Conservation (phyloP, 2,329 filamentous ascomycete genomes). For the Fusarium oligoseptatum region DNA sequence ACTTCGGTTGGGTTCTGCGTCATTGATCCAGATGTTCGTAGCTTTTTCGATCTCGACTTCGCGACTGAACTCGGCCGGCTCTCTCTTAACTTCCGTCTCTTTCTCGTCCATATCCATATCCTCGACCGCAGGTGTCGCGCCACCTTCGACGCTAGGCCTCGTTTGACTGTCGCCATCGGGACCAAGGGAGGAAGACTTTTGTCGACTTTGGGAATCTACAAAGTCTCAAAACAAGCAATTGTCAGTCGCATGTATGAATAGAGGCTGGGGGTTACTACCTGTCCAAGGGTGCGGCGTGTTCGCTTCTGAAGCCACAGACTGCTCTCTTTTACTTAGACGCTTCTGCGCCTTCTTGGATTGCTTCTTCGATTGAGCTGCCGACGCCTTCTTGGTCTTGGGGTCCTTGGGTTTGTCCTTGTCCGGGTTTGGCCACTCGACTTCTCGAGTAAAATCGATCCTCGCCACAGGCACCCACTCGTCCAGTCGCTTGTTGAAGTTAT, state of each 20-base stretch:
- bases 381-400: slow-evolving; percentile 78
- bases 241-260: not conserved
- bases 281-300: slow-evolving; percentile 68
- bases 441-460: slow-evolving; percentile 87
- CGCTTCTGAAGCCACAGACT: slow-evolving; percentile 66
- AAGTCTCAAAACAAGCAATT: slow-evolving; percentile 53
- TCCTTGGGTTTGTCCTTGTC: slow-evolving; percentile 87
- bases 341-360: slow-evolving; percentile 71
- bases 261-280: slow-evolving; percentile 43
- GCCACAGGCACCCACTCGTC: slow-evolving; percentile 89
- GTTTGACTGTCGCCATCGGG: slow-evolving; percentile 61
- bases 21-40: slow-evolving; percentile 96
- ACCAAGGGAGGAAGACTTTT: slow-evolving; percentile 58
- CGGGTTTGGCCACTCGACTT: slow-evolving; percentile 96
- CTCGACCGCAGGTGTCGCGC: slow-evolving; percentile 61
- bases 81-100: slow-evolving; percentile 59
- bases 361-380: slow-evolving; percentile 70
- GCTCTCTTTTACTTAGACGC: slow-evolving; percentile 67
- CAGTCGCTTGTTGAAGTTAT: slow-evolving; percentile 93
- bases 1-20: slow-evolving; percentile 98
- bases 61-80: slow-evolving; percentile 74
- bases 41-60: slow-evolving; percentile 97
- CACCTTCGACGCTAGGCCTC: slow-evolving; percentile 58
- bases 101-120: slow-evolving; percentile 70
- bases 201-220: slow-evolving; percentile 61